These are phyloP conservation scores for Aspergillus tubingensis DNA, from an alignment of 2,329 filamentous ascomycete species.

Conservation along the genomic window DNA sequence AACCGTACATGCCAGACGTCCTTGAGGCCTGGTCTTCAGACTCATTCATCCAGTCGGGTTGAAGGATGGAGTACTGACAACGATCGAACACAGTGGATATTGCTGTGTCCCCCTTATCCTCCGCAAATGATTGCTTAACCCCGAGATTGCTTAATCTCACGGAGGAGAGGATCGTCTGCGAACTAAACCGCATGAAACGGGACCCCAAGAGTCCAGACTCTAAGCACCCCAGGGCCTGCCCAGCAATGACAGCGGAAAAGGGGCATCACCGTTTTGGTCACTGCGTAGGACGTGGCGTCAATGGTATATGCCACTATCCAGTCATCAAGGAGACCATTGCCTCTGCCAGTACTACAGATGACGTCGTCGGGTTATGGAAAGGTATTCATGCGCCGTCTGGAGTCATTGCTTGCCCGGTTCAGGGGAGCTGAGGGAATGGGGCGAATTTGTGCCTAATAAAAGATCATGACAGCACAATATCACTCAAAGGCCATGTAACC, in stretches of 20 bases:
- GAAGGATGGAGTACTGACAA: background rate
- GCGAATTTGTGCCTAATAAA: background rate
- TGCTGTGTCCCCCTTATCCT: background rate
- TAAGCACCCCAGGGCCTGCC: background rate
- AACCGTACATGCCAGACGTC: background rate
- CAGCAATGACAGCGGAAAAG: background rate
- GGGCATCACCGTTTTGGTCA: background rate
- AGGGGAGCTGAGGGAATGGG: background rate
- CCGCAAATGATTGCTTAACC: conserved; percentile 4
- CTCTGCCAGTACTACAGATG: background rate
- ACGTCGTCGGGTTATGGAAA: background rate
- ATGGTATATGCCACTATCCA: background rate
- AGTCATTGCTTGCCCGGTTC: background rate
- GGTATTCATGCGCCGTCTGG: background rate
- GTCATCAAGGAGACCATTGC: conserved; percentile 5
- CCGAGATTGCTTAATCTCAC: conserved; percentile 8
- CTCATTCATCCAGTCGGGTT: background rate
- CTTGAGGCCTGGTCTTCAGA: background rate
- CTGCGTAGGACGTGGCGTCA: conserved; percentile 7
- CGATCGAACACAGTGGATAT: background rate
- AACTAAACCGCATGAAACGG: conserved; percentile 4
- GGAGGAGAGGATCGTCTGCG: background rate
- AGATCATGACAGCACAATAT: background rate
- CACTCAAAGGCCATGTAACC: background rate
- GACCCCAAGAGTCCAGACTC: conserved; percentile 7